A percentile compares a stretch with the other conserved stretches of the same genome.
Conservation (phyloP, 139 green algal genomes). For the Volvox reticuliferus region DNA sequence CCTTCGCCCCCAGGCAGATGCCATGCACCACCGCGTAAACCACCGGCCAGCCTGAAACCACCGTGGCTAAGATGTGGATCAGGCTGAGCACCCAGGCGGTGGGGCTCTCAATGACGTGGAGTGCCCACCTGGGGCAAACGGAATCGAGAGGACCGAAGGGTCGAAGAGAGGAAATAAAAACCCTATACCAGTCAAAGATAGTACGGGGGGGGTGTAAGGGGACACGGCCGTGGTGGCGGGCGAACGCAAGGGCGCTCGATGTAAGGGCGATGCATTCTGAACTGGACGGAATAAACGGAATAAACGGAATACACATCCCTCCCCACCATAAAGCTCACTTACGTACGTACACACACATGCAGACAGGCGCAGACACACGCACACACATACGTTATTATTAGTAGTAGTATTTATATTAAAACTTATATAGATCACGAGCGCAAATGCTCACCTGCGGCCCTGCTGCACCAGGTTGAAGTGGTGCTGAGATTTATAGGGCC, state of each 20-base stretch:
- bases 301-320: no score
- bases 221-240: no score
- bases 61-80: slow-evolving; percentile 42
- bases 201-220: neutral
- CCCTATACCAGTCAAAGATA: neutral
- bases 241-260: no score
- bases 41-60: slow-evolving; percentile 36
- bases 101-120: slow-evolving; percentile 46
- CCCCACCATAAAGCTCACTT: no score
- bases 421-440: no score
- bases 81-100: slow-evolving; percentile 43
- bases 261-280: no score
- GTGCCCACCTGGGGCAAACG: slow-evolving; percentile 18
- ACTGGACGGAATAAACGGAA: no score
- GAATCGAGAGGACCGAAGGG: neutral
- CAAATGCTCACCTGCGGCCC: neutral
- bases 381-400: neutral
- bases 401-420: no score
- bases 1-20: slow-evolving; percentile 11
- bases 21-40: slow-evolving; percentile 27
- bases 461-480: neutral
- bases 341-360: neutral
- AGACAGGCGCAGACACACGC: neutral
- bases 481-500: neutral
- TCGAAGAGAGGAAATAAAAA: neutral